Evolutionary conservation across 208 protist genomes (phyloP).

Genomic region (Trypanosoma rangeli): DNA sequence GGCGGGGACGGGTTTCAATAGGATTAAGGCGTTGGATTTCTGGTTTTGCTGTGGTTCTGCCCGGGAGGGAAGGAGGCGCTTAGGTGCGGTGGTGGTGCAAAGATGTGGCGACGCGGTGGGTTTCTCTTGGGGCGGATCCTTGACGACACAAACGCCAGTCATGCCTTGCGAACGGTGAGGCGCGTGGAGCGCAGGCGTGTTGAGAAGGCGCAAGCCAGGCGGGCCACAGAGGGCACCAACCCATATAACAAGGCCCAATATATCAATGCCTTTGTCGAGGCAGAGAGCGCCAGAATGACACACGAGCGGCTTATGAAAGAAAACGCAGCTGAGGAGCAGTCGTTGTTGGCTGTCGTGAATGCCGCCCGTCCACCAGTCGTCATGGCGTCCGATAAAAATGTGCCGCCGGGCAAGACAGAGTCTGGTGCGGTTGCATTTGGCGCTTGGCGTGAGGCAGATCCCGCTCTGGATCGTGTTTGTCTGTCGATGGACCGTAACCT

Average conservation of each 20-base stretch:
- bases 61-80: background rate
- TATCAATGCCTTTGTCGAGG: constrained; percentile 65
- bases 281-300: constrained; percentile 37
- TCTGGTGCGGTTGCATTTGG: constrained; percentile 14
- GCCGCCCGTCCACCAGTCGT: background rate
- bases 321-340: constrained; percentile 2
- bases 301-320: constrained; percentile 11
- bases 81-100: background rate
- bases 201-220: background rate
- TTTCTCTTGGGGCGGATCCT: background rate
- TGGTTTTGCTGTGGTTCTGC: too few relatives aligned
- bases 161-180: constrained; percentile 19
- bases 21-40: too few relatives aligned
- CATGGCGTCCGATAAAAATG: background rate
- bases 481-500: constrained; percentile 24
- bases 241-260: constrained; percentile 67
- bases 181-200: constrained; percentile 22
- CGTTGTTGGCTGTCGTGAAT: constrained; percentile 8
- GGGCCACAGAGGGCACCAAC: constrained; percentile 29
- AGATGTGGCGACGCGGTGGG: background rate
- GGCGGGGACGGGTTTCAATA: too few relatives aligned
- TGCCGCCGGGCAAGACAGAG: background rate
- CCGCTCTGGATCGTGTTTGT: constrained; percentile 17
- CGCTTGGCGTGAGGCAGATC: constrained; percentile 22
- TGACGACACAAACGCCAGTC: constrained; percentile 1